Conservation (phyloP, 306 rosid genomes). For the Betula pendula region DNA sequence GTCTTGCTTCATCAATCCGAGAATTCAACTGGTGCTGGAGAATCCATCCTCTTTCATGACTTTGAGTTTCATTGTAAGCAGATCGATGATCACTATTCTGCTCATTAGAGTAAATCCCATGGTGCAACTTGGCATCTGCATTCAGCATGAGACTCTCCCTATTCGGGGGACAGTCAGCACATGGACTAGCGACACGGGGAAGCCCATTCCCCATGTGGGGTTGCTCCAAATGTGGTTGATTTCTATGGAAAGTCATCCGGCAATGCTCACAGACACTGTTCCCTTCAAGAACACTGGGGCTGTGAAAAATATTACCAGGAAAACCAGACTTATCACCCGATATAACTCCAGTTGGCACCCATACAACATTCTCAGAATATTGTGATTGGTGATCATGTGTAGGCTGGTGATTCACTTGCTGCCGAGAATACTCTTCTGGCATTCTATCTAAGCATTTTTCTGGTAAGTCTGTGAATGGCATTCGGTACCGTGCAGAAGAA, state of each 20-base stretch:
- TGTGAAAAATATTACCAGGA: slow-evolving; percentile 63
- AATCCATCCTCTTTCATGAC: slow-evolving; percentile 75
- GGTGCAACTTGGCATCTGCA: slow-evolving; percentile 72
- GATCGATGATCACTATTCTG: slow-evolving; percentile 51
- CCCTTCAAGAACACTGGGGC: slow-evolving; percentile 66
- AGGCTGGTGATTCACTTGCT: slow-evolving; percentile 59
- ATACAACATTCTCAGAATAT: slow-evolving; percentile 70
- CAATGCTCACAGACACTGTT: slow-evolving; percentile 73
- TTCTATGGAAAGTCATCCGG: slow-evolving; percentile 66
- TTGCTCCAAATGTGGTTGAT: slow-evolving; percentile 66
- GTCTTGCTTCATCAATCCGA: slow-evolving; percentile 60
- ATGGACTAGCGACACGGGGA: slow-evolving; percentile 47
- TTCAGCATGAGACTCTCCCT: slow-evolving; percentile 57
- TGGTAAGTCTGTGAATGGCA: slow-evolving; percentile 59
- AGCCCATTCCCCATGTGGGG: slow-evolving; percentile 57
- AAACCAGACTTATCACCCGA: slow-evolving; percentile 69
- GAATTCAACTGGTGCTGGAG: slow-evolving; percentile 54
- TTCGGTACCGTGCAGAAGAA: slow-evolving; percentile 57
- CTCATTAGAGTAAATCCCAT: slow-evolving; percentile 56
- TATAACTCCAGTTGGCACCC: slow-evolving; percentile 59
- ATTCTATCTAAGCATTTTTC: slow-evolving; percentile 71
- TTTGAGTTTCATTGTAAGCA: slow-evolving; percentile 55
- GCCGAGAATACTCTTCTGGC: slow-evolving; percentile 76
- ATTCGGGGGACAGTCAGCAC: slow-evolving; percentile 61
- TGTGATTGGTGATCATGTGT: slow-evolving; percentile 72